Percentiles rank a stretch among this genome's conserved stretches.
Evolutionary conservation across 2,329 filamentous ascomycete genomes (phyloP).

Genomic region (Lachnellula subtilissima): DNA sequence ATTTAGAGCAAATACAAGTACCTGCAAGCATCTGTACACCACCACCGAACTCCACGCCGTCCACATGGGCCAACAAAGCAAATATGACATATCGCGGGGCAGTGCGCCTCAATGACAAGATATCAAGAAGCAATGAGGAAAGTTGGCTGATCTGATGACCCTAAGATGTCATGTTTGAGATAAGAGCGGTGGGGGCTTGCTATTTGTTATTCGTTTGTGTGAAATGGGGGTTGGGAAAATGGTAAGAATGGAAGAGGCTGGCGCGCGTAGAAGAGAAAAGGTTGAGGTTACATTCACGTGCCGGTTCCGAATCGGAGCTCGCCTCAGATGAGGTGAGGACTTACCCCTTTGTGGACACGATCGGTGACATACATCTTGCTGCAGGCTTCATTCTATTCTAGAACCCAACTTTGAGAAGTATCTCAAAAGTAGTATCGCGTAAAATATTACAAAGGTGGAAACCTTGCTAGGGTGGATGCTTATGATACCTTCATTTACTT

Average conservation of each 20-base stretch:
- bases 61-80: background rate
- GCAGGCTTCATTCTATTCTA: too few relatives aligned
- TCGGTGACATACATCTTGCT: too few relatives aligned
- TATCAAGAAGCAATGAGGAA: background rate
- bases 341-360: background rate
- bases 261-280: background rate
- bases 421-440: too few relatives aligned
- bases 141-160: constrained; percentile 4
- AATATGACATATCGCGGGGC: constrained; percentile 2
- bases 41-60: background rate
- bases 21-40: background rate
- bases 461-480: too few relatives aligned
- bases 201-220: background rate
- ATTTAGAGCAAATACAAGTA: background rate
- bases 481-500: too few relatives aligned
- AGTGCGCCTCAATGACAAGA: background rate
- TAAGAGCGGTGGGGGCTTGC: background rate
- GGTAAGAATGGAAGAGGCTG: background rate
- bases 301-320: background rate
- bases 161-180: background rate
- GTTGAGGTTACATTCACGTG: background rate
- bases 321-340: background rate
- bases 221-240: background rate
- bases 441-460: too few relatives aligned
- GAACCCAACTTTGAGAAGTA: too few relatives aligned